These are phyloP conservation scores for Mycena pura DNA, from an alignment of 768 basidiomycete species.

Conservation along the genomic window DNA sequence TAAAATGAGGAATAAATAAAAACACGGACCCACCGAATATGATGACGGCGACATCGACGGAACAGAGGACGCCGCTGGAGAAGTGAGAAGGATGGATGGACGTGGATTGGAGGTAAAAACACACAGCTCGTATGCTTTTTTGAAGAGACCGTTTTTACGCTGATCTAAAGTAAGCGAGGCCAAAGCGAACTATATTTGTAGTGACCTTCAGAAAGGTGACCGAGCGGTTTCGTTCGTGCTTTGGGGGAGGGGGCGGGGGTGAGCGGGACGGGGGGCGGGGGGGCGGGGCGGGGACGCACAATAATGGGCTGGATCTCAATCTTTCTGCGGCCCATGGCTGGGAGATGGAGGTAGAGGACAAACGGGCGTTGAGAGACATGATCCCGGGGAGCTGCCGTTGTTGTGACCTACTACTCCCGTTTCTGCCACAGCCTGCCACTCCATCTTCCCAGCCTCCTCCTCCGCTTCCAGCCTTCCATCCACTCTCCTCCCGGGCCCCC, in stretches of 20 bases:
- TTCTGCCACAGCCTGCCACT: no score
- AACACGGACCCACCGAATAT: slow-evolving; percentile 61
- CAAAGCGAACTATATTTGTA: slow-evolving; percentile 23
- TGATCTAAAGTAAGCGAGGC: slow-evolving; percentile 35
- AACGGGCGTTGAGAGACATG: slow-evolving; percentile 29
- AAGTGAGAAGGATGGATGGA: background rate
- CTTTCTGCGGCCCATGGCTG: slow-evolving; percentile 69
- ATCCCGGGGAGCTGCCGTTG: slow-evolving; percentile 21
- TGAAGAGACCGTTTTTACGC: slow-evolving; percentile 81
- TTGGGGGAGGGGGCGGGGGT: slow-evolving; percentile 23
- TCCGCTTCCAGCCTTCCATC: slow-evolving; percentile 8
- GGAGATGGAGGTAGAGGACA: slow-evolving; percentile 23
- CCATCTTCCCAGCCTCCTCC: slow-evolving; percentile 18
- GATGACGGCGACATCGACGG: slow-evolving; percentile 77
- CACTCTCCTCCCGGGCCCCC: slow-evolving; percentile 8
- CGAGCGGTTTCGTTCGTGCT: slow-evolving; percentile 77
- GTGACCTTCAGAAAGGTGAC: slow-evolving; percentile 80
- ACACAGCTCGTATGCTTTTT: slow-evolving; percentile 74
- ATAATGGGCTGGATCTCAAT: slow-evolving; percentile 81
- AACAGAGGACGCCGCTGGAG: slow-evolving; percentile 66
- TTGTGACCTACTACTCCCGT: slow-evolving; percentile 13
- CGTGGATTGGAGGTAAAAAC: background rate
- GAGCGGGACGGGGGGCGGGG: background rate
- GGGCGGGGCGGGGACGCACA: slow-evolving; percentile 46
- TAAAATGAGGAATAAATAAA: slow-evolving; percentile 23